A percentile compares a stretch with the other conserved stretches of the same genome.
Conservation (phyloP, 768 basidiomycete genomes). For the Dioszegia aurantiaca region DNA sequence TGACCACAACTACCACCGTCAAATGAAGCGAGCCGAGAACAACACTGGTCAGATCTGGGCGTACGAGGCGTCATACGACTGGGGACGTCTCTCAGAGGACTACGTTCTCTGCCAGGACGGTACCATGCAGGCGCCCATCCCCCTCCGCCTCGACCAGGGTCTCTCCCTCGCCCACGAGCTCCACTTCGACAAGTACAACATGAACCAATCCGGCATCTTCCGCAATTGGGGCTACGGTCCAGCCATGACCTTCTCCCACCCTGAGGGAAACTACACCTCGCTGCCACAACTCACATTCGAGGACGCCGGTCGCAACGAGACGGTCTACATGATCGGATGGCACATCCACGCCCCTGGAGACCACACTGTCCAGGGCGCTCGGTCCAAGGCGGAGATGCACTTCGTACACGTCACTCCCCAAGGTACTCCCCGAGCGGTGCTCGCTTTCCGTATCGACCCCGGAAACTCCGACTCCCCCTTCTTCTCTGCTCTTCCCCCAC, state of each 20-base stretch:
- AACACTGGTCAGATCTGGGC: slow-evolving; percentile 13
- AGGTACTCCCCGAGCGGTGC: slow-evolving; percentile 23
- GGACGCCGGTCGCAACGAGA: slow-evolving; percentile 25
- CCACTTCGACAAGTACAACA: slow-evolving; percentile 17
- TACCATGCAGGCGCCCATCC: slow-evolving; percentile 27
- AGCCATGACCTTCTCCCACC: slow-evolving; percentile 30
- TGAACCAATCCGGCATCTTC: slow-evolving; percentile 20
- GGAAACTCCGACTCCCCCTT: slow-evolving; percentile 25
- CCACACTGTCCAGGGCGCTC: slow-evolving; percentile 26
- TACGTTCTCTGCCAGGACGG: slow-evolving; percentile 28
- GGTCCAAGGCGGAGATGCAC: slow-evolving; percentile 30
- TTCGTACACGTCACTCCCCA: slow-evolving; percentile 25
- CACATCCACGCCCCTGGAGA: slow-evolving; percentile 31
- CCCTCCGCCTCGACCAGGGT: slow-evolving; percentile 28
- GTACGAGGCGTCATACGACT: slow-evolving; percentile 34
- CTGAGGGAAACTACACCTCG: slow-evolving; percentile 24
- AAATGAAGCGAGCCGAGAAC: slow-evolving; percentile 15
- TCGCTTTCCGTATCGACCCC: slow-evolving; percentile 31
- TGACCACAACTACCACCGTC: slow-evolving; percentile 25
- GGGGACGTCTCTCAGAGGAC: slow-evolving; percentile 19
- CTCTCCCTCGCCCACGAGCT: slow-evolving; percentile 21
- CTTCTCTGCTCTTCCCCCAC: slow-evolving; percentile 16
- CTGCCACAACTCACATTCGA: slow-evolving; percentile 25
- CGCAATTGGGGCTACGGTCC: slow-evolving; percentile 35
- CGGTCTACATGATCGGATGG: slow-evolving; percentile 33